Conservation (phyloP, 2,329 filamentous ascomycete species). For the Sarocladium kiliense region DNA sequence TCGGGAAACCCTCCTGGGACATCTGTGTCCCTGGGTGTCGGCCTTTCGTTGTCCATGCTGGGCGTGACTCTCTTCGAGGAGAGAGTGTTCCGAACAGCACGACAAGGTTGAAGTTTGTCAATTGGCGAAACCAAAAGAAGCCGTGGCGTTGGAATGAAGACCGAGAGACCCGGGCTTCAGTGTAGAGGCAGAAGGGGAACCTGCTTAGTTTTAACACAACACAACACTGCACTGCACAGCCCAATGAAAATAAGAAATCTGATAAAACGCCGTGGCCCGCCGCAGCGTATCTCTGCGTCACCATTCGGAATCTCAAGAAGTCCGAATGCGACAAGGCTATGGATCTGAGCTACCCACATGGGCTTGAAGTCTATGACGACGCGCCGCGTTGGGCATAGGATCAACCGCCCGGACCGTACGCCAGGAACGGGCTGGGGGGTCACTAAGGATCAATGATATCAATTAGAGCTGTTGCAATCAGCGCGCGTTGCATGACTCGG, state of each 20-base stretch:
- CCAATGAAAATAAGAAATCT: not conserved
- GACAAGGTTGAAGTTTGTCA: not conserved
- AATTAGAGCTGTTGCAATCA: no score
- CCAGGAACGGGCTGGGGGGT: no score
- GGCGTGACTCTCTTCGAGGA: not conserved
- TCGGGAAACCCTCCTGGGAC: conserved; percentile 27
- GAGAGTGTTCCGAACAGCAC: not conserved
- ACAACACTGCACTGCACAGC: not conserved
- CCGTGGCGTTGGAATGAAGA: not conserved
- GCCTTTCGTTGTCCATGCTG: conserved; percentile 20
- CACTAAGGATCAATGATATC: no score
- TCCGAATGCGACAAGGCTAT: conserved; percentile 3
- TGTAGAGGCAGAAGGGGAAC: not conserved
- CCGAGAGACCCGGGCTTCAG: not conserved
- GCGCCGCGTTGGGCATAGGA: not conserved
- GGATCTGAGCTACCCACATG: not conserved
- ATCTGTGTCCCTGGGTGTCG: conserved; percentile 24
- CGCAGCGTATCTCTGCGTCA: not conserved
- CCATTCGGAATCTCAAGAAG: not conserved
- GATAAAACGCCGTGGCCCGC: not conserved
- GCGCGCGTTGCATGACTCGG: no score
- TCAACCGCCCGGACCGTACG: not conserved
- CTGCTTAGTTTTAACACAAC: not conserved
- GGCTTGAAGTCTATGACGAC: not conserved
- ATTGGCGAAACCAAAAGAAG: not conserved